Base-by-base conservation (phyloP, 495 filamentous ascomycete species). In the Neurospora sp. region DNA sequence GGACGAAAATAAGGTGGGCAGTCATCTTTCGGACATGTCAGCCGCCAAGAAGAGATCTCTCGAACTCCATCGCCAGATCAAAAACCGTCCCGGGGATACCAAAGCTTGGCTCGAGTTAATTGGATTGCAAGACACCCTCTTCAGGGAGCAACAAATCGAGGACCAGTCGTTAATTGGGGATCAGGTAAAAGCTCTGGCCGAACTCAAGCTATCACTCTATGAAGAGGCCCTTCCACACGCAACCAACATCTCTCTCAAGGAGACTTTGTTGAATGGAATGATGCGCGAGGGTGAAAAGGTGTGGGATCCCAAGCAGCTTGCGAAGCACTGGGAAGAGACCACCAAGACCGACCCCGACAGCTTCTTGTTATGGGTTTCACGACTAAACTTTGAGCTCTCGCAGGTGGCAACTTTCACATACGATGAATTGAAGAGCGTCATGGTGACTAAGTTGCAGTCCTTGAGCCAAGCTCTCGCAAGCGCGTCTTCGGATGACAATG, bases 161-260 rank as follows among this genome's bases (percentile, higher is more conserved):
- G 53, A 3, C 53, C 53, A 65, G 27, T 3, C 31, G 6, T 18
- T 65, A 16, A 35, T 18, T 1, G 27, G 53, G 14, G 83, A 80
- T 35, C 77, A 74, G 20, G 82, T 79, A 35, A 85, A 84, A 71
- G 90, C 89, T 70, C 86, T 91, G 35, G 91, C 93, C 22, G 92
- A 93, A 74, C 87, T 97, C 42, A 94, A 91, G 74, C 74, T 97
- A 3, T 91, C 90, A 0, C 87, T 97, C n/a, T 94, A 94, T 75
- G 88, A 93, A 69, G 89, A 94, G 72, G 94, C 94, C 4, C 80
- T 98, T 7, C 81, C 83, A 41, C 87, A 90, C 70, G 83, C 86
- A 16, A 75, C 61, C 3, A 73, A 77, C 7, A 69, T 79, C 4
- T 75, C 84, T 4, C 78, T 85, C 38, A 78, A 83, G 42, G 90